phyloP scores from a whole-genome alignment of 352 stramenopile species.

The Globisporangium carolinianum region DNA sequence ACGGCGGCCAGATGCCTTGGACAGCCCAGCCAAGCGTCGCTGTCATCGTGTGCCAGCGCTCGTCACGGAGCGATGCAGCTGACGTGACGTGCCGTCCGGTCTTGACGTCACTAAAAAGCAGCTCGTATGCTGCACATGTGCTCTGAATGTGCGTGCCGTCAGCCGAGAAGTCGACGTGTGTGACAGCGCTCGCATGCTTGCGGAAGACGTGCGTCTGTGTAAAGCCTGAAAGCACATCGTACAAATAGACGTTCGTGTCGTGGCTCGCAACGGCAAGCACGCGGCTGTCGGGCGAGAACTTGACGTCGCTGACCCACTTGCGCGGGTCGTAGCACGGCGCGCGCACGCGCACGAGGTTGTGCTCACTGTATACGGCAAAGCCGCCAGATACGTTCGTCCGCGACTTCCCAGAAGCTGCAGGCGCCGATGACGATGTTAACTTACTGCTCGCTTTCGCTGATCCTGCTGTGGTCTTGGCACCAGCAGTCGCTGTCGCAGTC shows the following conservation, averaged over 20 bases:
- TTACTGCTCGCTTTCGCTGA: neutral
- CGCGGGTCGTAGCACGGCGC: constrained; percentile 50
- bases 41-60: constrained; percentile 88
- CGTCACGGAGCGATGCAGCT: constrained; percentile 77
- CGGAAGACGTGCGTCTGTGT: constrained; percentile 59
- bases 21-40: constrained; percentile 84
- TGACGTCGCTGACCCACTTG: constrained; percentile 67
- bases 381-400: constrained; percentile 20
- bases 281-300: constrained; percentile 61
- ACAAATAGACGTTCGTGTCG: constrained; percentile 71
- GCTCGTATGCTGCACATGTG: constrained; percentile 80
- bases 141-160: constrained; percentile 62
- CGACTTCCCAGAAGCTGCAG: constrained; percentile 13
- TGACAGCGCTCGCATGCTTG: constrained; percentile 76
- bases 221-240: constrained; percentile 69
- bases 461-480: neutral
- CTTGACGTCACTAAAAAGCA: constrained; percentile 86
- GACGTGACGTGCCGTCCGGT: constrained; percentile 61
- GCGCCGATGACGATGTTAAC: neutral
- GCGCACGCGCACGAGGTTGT: constrained; percentile 33
- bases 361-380: constrained; percentile 56
- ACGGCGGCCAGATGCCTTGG: constrained; percentile 85
- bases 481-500: constrained; percentile 1
- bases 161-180: constrained; percentile 70
- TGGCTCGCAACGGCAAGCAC: constrained; percentile 60